These are phyloP conservation scores for Claviceps spartinae DNA, from an alignment of 2,329 filamentous ascomycete genomes.

Conservation along the genomic window DNA sequence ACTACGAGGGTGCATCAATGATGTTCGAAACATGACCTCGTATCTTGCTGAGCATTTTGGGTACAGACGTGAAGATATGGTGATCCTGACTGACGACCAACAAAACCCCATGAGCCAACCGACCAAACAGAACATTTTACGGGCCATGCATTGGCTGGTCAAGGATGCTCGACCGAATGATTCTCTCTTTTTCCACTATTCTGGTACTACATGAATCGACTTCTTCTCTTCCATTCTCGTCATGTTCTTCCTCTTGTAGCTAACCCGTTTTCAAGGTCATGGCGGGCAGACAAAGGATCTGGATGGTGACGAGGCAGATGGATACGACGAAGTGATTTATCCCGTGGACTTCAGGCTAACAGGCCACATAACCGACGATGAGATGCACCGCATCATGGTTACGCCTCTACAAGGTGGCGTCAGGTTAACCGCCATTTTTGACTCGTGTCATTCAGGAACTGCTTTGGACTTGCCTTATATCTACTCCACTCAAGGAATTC, in stretches of 20 bases:
- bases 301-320: conserved; percentile 69
- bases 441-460: conserved; percentile 54
- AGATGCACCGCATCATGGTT: conserved; percentile 66
- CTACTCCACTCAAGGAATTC: conserved; percentile 54
- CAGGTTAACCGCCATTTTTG: conserved; percentile 48
- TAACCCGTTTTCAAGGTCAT: conserved; percentile 37
- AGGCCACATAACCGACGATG: conserved; percentile 74
- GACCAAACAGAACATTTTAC: conserved; percentile 85
- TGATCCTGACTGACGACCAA: conserved; percentile 89
- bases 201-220: conserved; percentile 37
- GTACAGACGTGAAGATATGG: conserved; percentile 94
- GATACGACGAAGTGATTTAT: conserved; percentile 74
- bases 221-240: not conserved
- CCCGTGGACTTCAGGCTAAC: conserved; percentile 67
- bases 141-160: conserved; percentile 96
- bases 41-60: conserved; percentile 83
- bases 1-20: conserved; percentile 88
- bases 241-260: not conserved
- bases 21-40: conserved; percentile 91
- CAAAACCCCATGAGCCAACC: conserved; percentile 96
- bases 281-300: conserved; percentile 71
- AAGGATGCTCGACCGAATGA: conserved; percentile 89
- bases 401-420: conserved; percentile 41
- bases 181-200: conserved; percentile 95
- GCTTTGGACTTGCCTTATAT: conserved; percentile 54